Evolutionary conservation across 768 basidiomycete species (phyloP), one percentile per base, ranked within the genome.

Genomic region (Lentinula sp.): DNA sequence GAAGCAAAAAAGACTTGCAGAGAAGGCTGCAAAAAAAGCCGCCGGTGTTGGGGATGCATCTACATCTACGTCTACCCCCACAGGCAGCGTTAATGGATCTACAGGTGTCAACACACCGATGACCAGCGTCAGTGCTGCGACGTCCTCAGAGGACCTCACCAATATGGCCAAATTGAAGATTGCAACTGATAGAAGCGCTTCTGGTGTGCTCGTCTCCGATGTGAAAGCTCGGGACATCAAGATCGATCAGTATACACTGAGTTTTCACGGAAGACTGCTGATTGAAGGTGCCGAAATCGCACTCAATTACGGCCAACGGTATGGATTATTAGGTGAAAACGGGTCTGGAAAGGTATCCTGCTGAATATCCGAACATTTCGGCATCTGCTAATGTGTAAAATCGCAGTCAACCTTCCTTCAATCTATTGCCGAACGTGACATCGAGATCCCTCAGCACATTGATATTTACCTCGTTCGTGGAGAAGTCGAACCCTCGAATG

Each of bases 401-500:
- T n/a, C 36, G 23, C 61, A 86, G 86, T 88, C 85, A 8, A 88
- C 88, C 8, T 85, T 88, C 73, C 77, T 88, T 42, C 81, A 93
- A 79, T 97, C 96, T 32, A 85, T 98, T 69, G 93, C 95, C 13
- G 91, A 95, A 66, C 91, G 95, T 60, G 96, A 99, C 70, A 91
- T 98, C 55, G 87, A 90, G 52, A 96, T 99, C 64, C 97, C 96
- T 16, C 78, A 81, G 7, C 95, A 99, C 76, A 90, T 99, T 72
- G 96, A 99, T 73, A 96, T 98, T 74, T 97, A 98, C 79, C 88
- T 98, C 66, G 96, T 99, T 61, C 78, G 88, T 28, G 95, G 96
- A 63, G 96, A 98, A 72, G 96, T 93, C 1, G 96, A 98, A 68
- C 96, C 96, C 0, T 89, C 93, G 13, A 91, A 97, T 1, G 84